A percentile compares a stretch with the other conserved stretches of the same genome.
phyloP scores from a whole-genome alignment of 352 stramenopile species.

The Bremia lactucae region DNA sequence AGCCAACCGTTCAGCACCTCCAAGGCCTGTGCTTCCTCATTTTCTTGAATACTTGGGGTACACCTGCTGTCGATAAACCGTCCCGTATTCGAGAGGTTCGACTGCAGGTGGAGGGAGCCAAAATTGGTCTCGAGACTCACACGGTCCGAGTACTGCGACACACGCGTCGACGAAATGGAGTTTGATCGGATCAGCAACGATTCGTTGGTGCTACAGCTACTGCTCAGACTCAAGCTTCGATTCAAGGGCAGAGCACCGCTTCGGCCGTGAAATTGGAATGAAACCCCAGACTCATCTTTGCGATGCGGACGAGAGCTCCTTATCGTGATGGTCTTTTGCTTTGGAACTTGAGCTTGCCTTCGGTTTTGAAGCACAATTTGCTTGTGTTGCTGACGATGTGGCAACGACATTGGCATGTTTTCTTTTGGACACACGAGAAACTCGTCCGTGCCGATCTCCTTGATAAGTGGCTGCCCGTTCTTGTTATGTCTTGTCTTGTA shows the following conservation, averaged over 20 bases:
- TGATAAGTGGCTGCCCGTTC: slow-evolving; percentile 13
- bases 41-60: slow-evolving; percentile 52
- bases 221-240: slow-evolving; percentile 18
- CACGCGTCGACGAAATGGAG: slow-evolving; percentile 32
- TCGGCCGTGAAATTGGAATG: slow-evolving; percentile 58
- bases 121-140: slow-evolving; percentile 72
- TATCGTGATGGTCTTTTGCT: slow-evolving; percentile 15
- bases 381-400: slow-evolving; percentile 15
- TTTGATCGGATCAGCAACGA: slow-evolving; percentile 40
- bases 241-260: slow-evolving; percentile 15
- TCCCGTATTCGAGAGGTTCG: slow-evolving; percentile 11
- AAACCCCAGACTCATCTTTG: slow-evolving; percentile 30
- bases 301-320: slow-evolving; percentile 3
- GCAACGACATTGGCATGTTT: slow-evolving; percentile 16
- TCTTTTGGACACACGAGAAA: slow-evolving; percentile 29
- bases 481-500: slow-evolving; percentile 21
- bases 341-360: slow-evolving; percentile 11
- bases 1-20: slow-evolving; percentile 53
- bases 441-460: slow-evolving; percentile 21
- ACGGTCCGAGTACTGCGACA: slow-evolving; percentile 42
- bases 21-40: slow-evolving; percentile 54
- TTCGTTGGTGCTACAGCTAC: slow-evolving; percentile 36
- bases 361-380: slow-evolving; percentile 11
- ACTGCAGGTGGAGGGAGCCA: slow-evolving; percentile 47
- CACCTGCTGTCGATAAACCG: slow-evolving; percentile 36